Evolutionary conservation across 176 grass and related monocot species (phyloP).

Genomic region (Rhipidocladum racemiflorum): DNA sequence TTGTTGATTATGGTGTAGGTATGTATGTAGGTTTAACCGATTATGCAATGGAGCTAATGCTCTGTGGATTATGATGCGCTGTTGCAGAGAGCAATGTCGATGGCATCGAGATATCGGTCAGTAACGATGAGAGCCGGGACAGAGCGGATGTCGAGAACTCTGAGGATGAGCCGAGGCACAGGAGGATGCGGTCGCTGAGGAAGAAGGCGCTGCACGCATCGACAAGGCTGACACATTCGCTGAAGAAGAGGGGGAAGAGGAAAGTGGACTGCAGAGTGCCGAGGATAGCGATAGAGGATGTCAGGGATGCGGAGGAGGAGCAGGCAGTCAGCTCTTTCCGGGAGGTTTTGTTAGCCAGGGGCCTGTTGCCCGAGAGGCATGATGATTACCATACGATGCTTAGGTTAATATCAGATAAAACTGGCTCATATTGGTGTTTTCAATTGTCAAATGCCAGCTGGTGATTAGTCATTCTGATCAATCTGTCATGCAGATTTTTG

Average conservation of each 20-base stretch:
- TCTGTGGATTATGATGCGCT: not conserved
- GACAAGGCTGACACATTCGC: slow-evolving; percentile 70
- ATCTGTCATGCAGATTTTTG: slow-evolving; percentile 70
- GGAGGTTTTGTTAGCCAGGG: slow-evolving; percentile 65
- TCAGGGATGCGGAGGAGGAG: slow-evolving; percentile 88
- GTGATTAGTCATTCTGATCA: slow-evolving; percentile 24
- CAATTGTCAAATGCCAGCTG: slow-evolving; percentile 21
- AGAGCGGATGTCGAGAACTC: slow-evolving; percentile 60
- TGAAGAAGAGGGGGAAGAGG: slow-evolving; percentile 96
- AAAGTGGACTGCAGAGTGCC: slow-evolving; percentile 71
- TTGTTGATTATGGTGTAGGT: not conserved
- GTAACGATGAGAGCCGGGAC: slow-evolving; percentile 69
- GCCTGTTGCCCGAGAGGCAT: slow-evolving; percentile 75
- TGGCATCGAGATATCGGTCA: slow-evolving; percentile 34
- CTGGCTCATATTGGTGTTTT: slow-evolving; percentile 20
- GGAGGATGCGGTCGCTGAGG: slow-evolving; percentile 61
- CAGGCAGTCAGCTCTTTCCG: slow-evolving; percentile 66
- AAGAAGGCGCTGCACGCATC: slow-evolving; percentile 91
- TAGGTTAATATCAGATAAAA: slow-evolving; percentile 44
- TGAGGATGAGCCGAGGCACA: slow-evolving; percentile 66
- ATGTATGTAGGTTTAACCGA: not conserved
- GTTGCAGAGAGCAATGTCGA: slow-evolving; percentile 43
- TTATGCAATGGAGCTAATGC: slow-evolving; percentile 35
- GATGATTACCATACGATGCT: slow-evolving; percentile 91
- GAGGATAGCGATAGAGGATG: slow-evolving; percentile 74